Evolutionary conservation across 371 early-diverging fungal genomes (phyloP), one percentile per base, ranked within the genome.

Genomic region (Lichtheimia ornata): DNA sequence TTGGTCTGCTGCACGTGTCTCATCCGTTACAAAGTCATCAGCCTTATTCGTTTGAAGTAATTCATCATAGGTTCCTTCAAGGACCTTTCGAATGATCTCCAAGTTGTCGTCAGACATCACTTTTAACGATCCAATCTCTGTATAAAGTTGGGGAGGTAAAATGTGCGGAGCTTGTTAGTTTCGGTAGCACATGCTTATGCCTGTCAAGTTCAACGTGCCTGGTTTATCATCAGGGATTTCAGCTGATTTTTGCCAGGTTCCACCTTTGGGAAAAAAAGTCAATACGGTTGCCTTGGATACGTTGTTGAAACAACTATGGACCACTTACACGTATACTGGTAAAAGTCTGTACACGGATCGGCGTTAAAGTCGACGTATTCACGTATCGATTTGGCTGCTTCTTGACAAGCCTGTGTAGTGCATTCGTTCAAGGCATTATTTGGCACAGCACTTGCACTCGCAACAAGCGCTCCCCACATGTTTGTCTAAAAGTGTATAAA

Each of bases 161-260:
- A 49, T 14, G 14, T 52, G 20, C n/a, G 24, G 56, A 30, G n/a
- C n/a, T 42, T 56, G 35, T 35, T 35, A 35, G 35, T 56, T 41
- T 24, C 1, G 52, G 20, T 52, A 15, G 4, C 12, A 52, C 27
- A 24, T 13, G 5, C 15, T 24, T 6, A 25, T 15, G 27, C 52
- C 27, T 30, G 40, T 28, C 18, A 56, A 18, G 14, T 17, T 14
- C 20, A 24, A 58, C 59, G 43, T 71, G 74, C 77, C 64, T 20
- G 74, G 61, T 53, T 83, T 67, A 50, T 82, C 76, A 13, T 71
- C 74, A 0, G 87, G 85, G 22, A 86, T 79, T 14, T 69, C 63
- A 13, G 75, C 47, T 54, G 0, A 61, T 47, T 50, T 70, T 25
- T 67, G 56, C 74, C 84, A 86, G 40, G 66, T 72, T 22, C 84